Evolutionary conservation across 1,139 yeast species (phyloP).

Genomic region (Geotrichum siamense): DNA sequence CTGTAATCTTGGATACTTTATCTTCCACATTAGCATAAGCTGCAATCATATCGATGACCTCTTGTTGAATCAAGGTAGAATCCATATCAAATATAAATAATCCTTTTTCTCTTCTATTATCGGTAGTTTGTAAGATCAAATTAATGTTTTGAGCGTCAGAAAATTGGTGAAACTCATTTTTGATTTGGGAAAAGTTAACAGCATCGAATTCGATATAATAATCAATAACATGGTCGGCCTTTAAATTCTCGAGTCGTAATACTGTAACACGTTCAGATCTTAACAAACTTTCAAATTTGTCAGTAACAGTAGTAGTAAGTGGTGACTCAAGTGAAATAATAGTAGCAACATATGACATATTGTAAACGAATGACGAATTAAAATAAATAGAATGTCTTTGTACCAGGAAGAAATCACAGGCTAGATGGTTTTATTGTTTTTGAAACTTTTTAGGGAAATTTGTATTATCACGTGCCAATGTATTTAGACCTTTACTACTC

Average conservation of each 20-base stretch:
- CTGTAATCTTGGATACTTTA: conserved; percentile 72
- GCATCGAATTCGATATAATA: conserved; percentile 23
- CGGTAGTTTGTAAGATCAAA: conserved; percentile 40
- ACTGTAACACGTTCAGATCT: conserved; percentile 22
- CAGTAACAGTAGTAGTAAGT: conserved; percentile 18
- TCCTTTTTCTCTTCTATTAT: conserved; percentile 38
- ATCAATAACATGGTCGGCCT: conserved; percentile 24
- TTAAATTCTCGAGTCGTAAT: conserved; percentile 20
- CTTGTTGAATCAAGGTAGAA: conserved; percentile 91
- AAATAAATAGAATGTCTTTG: too few relatives aligned
- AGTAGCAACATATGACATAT: conserved; percentile 25
- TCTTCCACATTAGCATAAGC: conserved; percentile 74
- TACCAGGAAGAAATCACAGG: too few relatives aligned
- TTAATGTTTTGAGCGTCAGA: conserved; percentile 34
- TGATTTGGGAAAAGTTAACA: conserved; percentile 17
- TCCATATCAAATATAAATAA: conserved; percentile 95
- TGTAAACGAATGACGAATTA: too few relatives aligned
- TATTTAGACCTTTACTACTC: too few relatives aligned
- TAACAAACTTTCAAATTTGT: conserved; percentile 25
- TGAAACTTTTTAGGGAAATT: too few relatives aligned
- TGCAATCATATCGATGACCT: conserved; percentile 92
- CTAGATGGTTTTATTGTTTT: too few relatives aligned
- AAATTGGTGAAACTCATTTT: conserved; percentile 22
- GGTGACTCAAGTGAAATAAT: conserved; percentile 22
- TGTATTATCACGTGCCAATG: too few relatives aligned